phyloP scores from a whole-genome alignment of 2,329 filamentous ascomycete genomes.

The Aschersonia sp. region DNA sequence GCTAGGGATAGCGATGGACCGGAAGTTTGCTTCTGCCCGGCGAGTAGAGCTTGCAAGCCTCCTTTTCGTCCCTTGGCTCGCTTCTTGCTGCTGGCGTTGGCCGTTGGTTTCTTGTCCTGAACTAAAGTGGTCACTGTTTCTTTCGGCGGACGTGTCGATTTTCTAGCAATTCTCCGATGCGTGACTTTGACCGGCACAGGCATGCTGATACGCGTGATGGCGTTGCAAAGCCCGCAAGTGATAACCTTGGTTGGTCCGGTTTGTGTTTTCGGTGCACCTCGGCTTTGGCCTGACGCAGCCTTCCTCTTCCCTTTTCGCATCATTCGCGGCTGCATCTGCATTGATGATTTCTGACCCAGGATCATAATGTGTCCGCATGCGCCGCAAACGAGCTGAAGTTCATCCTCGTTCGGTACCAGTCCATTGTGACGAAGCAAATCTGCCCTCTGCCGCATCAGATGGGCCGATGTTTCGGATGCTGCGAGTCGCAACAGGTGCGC shows the following conservation, averaged over 20 bases:
- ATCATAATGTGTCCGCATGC: conserved; percentile 49
- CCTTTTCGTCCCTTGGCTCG: conserved; percentile 50
- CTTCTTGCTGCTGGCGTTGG: conserved; percentile 49
- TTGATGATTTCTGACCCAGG: conserved; percentile 27
- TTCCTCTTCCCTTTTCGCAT: not conserved
- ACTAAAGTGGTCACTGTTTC: conserved; percentile 7
- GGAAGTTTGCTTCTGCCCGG: conserved; percentile 30
- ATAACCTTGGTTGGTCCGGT: conserved; percentile 11
- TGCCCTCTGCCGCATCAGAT: conserved; percentile 41
- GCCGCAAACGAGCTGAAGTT: conserved; percentile 40
- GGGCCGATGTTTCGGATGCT: conserved; percentile 42
- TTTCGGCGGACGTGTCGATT: conserved; percentile 4
- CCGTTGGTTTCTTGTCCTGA: conserved; percentile 16
- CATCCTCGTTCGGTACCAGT: conserved; percentile 27
- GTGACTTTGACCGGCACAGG: conserved; percentile 19
- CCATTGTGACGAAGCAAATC: conserved; percentile 32
- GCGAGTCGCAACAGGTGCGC: conserved; percentile 39
- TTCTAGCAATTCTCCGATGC: conserved; percentile 9
- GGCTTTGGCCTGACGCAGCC: not conserved
- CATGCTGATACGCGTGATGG: conserved; percentile 25
- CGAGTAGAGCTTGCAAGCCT: conserved; percentile 50
- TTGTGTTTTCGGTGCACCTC: not conserved
- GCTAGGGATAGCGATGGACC: conserved; percentile 34
- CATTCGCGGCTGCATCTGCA: conserved; percentile 21
- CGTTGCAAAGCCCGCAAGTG: conserved; percentile 29